A percentile compares a stretch with the other conserved stretches of the same genome.
Evolutionary conservation across 192 early-diverging fungal species (phyloP).

Genomic region (Geranomyces variabilis): DNA sequence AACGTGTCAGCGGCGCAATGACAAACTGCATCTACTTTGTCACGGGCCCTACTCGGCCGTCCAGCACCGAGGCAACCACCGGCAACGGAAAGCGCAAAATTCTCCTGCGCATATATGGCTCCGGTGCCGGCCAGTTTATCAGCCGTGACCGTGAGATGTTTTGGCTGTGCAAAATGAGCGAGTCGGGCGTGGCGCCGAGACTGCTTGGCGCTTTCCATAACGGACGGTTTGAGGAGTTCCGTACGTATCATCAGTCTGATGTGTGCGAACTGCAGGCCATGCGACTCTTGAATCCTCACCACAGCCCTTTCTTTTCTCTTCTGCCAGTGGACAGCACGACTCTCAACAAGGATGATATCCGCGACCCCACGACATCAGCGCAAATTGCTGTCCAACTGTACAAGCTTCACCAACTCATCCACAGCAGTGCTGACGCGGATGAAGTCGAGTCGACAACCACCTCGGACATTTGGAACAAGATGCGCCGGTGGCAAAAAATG

Average conservation of each 20-base stretch:
- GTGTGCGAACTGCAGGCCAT: background rate
- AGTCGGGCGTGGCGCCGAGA: slow-evolving; percentile 72
- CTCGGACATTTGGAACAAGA: slow-evolving; percentile 70
- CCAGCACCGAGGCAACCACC: background rate
- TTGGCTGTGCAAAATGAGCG: slow-evolving; percentile 73
- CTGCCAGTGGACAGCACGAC: slow-evolving; percentile 68
- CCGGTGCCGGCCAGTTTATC: slow-evolving; percentile 76
- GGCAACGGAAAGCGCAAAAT: slow-evolving; percentile 16
- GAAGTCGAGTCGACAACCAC: slow-evolving; percentile 6
- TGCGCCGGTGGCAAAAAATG: slow-evolving; percentile 39
- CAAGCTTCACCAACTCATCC: slow-evolving; percentile 63
- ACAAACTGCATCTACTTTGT: slow-evolving; percentile 59
- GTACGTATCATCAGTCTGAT: slow-evolving; percentile 11
- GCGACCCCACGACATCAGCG: slow-evolving; percentile 61
- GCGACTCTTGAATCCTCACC: background rate
- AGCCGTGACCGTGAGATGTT: slow-evolving; percentile 79
- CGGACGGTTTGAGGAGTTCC: slow-evolving; percentile 82
- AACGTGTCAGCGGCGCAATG: slow-evolving; percentile 70
- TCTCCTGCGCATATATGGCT: slow-evolving; percentile 74
- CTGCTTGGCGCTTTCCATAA: slow-evolving; percentile 80
- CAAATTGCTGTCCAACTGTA: slow-evolving; percentile 75
- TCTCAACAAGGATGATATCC: slow-evolving; percentile 69
- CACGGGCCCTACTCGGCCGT: slow-evolving; percentile 30
- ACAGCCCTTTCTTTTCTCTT: background rate
- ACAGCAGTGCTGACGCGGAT: slow-evolving; percentile 13